These are phyloP conservation scores for Blastosporella zonata DNA, from an alignment of 1,284 basidiomycete genomes.

Conservation along the genomic window DNA sequence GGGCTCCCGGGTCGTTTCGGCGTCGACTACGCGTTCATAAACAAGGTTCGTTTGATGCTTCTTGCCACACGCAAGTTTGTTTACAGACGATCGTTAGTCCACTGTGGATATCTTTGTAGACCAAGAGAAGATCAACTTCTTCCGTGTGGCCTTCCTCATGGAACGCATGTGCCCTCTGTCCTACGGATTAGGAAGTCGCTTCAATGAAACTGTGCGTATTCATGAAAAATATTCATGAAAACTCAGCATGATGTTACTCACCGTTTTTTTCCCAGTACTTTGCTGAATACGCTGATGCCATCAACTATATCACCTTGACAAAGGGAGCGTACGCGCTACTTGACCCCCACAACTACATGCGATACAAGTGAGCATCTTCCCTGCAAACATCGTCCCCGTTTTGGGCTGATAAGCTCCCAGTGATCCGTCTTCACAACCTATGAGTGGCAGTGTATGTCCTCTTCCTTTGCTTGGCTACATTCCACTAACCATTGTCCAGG, in stretches of 20 bases:
- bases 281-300: constrained; percentile 38
- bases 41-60: constrained; percentile 30
- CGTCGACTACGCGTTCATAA: constrained; percentile 45
- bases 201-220: constrained; percentile 41
- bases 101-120: constrained; percentile 46
- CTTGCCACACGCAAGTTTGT: not conserved
- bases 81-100: constrained; percentile 24
- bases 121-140: constrained; percentile 46
- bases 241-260: not conserved
- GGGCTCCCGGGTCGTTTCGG: constrained; percentile 44
- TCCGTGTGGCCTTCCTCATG: constrained; percentile 48
- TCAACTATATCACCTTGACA: constrained; percentile 40
- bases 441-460: constrained; percentile 38
- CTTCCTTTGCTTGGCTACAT: not conserved
- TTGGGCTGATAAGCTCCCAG: constrained; percentile 20
- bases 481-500: constrained; percentile 21
- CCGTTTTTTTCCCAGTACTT: constrained; percentile 30
- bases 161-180: constrained; percentile 44
- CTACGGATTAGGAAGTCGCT: constrained; percentile 38
- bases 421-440: constrained; percentile 42
- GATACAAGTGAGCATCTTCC: constrained; percentile 36
- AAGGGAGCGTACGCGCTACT: constrained; percentile 43
- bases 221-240: not conserved
- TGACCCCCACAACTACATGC: constrained; percentile 50
- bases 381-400: not conserved